These are phyloP conservation scores for Leccinellum albellum DNA, from an alignment of 768 basidiomycete species.

Conservation along the genomic window DNA sequence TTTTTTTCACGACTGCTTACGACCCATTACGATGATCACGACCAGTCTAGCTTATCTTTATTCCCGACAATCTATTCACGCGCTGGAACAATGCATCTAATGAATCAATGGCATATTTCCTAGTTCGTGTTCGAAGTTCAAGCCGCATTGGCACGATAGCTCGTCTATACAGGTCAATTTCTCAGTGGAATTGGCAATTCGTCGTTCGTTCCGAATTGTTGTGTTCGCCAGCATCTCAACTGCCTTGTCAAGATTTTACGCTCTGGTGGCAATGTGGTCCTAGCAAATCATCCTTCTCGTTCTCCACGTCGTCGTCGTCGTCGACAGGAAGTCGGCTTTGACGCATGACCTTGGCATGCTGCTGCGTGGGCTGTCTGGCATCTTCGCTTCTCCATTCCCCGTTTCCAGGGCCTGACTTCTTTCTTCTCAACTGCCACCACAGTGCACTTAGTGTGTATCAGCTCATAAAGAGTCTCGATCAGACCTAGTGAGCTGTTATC, in stretches of 20 bases:
- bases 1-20: constrained; percentile 5
- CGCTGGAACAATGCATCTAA: background rate
- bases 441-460: background rate
- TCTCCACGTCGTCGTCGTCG: background rate
- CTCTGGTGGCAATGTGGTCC: background rate
- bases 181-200: background rate
- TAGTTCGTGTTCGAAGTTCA: background rate
- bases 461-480: background rate
- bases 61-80: constrained; percentile 7
- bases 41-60: constrained; percentile 8
- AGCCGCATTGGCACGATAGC: background rate
- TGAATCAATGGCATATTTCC: background rate
- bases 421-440: background rate
- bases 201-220: background rate
- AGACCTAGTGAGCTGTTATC: background rate
- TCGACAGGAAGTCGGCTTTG: background rate
- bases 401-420: background rate
- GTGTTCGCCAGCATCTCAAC: background rate
- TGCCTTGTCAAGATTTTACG: background rate
- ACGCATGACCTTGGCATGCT: background rate
- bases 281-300: background rate
- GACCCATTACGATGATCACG: constrained; percentile 10
- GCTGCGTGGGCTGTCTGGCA: background rate
- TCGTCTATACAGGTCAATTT: background rate
- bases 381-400: background rate